Conservation (phyloP, 106 monocot species). For the Dendrobium officinale region DNA sequence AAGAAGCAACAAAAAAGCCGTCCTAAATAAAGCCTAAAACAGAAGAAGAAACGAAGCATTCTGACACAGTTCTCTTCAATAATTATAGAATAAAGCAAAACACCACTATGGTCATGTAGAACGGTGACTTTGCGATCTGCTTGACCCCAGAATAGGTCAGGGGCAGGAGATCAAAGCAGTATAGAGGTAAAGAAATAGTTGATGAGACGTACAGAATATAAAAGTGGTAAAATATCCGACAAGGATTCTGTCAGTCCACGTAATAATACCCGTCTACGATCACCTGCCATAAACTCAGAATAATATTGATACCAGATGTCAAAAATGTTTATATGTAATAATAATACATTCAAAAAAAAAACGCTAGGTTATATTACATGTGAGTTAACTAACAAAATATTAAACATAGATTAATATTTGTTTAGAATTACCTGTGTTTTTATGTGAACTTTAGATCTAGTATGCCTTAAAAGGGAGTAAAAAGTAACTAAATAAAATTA, state of each 20-base stretch:
- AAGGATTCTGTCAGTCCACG: conserved; percentile 90
- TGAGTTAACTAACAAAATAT: not conserved
- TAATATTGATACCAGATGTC: not conserved
- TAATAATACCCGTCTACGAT: conserved; percentile 67
- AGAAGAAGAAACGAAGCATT: not conserved
- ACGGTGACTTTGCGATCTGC: not conserved
- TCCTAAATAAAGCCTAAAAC: not conserved
- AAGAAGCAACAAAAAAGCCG: too few relatives aligned
- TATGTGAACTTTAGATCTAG: not conserved
- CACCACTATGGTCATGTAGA: not conserved
- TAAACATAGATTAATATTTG: not conserved
- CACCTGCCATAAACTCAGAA: conserved; percentile 40
- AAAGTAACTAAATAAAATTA: not conserved
- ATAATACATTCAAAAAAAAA: not conserved
- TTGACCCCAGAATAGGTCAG: not conserved
- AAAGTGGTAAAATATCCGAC: conserved; percentile 78
- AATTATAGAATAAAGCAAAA: not conserved
- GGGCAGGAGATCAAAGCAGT: not conserved
- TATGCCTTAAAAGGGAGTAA: not conserved
- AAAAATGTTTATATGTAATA: not conserved
- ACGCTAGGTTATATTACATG: not conserved
- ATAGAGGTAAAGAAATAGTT: not conserved
- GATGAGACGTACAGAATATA: conserved; percentile 60
- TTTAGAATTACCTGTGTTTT: not conserved
- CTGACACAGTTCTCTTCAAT: not conserved